Evolutionary conservation across 805 yeast species (phyloP), one percentile per base, ranked within the genome.

Genomic region (Candida maltosa): DNA sequence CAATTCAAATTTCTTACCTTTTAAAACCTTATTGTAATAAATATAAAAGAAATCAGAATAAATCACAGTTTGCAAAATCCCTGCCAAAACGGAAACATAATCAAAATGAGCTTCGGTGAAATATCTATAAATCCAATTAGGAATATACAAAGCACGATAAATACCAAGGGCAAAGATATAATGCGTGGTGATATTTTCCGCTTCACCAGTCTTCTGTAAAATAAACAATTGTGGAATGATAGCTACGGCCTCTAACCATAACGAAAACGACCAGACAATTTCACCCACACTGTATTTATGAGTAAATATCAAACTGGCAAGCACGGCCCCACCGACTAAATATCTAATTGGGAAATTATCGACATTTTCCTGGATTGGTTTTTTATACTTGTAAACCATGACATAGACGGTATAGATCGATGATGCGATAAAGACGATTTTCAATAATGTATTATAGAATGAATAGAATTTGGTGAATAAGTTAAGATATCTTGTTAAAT

Each of bases 21-120:
- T 80, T 69, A 88, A 69, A 34, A 93, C 96, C 51, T 60, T 67
- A 31, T 61, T 61, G 66, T 91, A 91, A 64, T 93, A 93, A 45
- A 93, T 73, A 65, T 87, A 93, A 66, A 93, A 93, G 71, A 93
- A 93, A 65, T 93, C 98, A 2, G 97, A 87, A 65, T 93, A 93
- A 22, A 93, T 63, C 38, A 78, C 65, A 0, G 97, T 87, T 66
- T 93, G 98, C 26, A 87, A 58, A 22, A 93, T 42, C 16, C 97
- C 97, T 1, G 97, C 83, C 15, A 75, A 51, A 7, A 91, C 67
- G 2, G 95, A 74, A 37, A 89, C 69, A 44, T 72, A 73, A 52
- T 88, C 96, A 38, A 83, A 66, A 44, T 71, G 68, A 16, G 69
- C 74, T 45, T 84, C 91, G 9, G 72, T 60, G 41, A 64, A 64